A percentile compares a stretch with the other conserved stretches of the same genome.
phyloP scores from a whole-genome alignment of 345 rosid genomes.

The Jatropha curcas region DNA sequence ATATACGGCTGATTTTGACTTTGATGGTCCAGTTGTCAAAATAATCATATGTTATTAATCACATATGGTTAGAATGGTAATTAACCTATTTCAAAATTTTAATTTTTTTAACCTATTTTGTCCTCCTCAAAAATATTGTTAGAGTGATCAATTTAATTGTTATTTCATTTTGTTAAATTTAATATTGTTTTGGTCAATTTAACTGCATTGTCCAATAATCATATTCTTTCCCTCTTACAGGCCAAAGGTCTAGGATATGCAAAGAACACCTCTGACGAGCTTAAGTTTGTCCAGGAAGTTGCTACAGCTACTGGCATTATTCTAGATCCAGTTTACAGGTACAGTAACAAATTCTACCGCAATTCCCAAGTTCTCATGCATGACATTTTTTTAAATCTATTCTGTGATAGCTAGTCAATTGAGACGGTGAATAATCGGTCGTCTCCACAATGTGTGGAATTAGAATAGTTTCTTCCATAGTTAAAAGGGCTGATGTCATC shows the following conservation, averaged over 20 bases:
- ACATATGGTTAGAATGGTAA: no score
- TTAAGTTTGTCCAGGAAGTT: constrained; percentile 73
- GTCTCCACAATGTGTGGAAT: neutral
- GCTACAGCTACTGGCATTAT: constrained; percentile 75
- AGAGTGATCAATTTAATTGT: no score
- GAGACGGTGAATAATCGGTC: neutral
- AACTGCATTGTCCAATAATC: neutral
- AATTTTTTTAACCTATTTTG: no score
- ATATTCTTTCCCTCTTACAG: constrained; percentile 33
- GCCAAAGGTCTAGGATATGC: constrained; percentile 94
- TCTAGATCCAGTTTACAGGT: constrained; percentile 97
- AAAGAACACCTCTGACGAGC: constrained; percentile 72
- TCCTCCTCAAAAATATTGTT: neutral
- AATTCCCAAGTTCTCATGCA: neutral
- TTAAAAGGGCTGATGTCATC: neutral
- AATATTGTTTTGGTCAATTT: neutral
- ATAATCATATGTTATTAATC: no score
- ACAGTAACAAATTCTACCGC: neutral
- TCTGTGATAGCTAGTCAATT: neutral
- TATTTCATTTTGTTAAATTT: neutral
- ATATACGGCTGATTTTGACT: no score
- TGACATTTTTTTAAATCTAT: neutral
- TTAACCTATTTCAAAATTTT: no score
- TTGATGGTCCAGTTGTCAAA: no score
- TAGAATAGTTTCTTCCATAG: neutral